Percentiles rank a stretch among this genome's conserved stretches.
Evolutionary conservation across 208 protist species (phyloP).

Genomic region (Leishmania aethiopica): DNA sequence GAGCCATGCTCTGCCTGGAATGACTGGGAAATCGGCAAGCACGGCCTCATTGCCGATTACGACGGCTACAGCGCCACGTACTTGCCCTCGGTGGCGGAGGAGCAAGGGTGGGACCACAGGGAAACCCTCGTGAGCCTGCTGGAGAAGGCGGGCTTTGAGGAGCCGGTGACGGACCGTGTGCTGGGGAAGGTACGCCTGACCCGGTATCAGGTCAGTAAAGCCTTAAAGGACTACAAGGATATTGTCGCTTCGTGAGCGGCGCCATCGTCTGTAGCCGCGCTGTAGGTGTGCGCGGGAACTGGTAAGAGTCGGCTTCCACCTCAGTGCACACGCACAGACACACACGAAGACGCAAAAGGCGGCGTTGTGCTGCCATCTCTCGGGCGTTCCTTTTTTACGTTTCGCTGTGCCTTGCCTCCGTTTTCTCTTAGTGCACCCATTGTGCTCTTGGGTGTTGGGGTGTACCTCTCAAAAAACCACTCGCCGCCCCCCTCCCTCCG

Average conservation of each 20-base stretch:
- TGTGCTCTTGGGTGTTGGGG: not conserved
- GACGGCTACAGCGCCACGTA: constrained; percentile 73
- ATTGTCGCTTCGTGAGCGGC: constrained; percentile 4
- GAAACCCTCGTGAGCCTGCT: constrained; percentile 70
- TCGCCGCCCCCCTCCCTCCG: not conserved
- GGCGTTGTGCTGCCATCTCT: not conserved
- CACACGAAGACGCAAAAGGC: not conserved
- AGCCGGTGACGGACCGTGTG: constrained; percentile 48
- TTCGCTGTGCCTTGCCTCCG: not conserved
- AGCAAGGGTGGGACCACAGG: constrained; percentile 75
- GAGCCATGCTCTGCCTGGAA: constrained; percentile 73
- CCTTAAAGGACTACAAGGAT: constrained; percentile 43
- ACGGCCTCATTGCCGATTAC: constrained; percentile 78
- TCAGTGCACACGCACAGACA: not conserved
- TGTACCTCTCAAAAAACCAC: not conserved
- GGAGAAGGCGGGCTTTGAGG: constrained; percentile 72
- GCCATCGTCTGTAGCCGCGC: not conserved
- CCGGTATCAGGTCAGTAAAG: constrained; percentile 79
- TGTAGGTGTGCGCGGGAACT: not conserved
- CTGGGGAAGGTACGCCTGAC: constrained; percentile 57
- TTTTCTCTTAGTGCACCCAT: not conserved
- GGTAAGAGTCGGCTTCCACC: not conserved
- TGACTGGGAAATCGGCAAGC: constrained; percentile 83
- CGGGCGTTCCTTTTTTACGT: not conserved
- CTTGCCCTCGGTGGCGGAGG: constrained; percentile 75